phyloP scores from a whole-genome alignment of 306 rosid genomes.

The Lathyrus sativus region DNA sequence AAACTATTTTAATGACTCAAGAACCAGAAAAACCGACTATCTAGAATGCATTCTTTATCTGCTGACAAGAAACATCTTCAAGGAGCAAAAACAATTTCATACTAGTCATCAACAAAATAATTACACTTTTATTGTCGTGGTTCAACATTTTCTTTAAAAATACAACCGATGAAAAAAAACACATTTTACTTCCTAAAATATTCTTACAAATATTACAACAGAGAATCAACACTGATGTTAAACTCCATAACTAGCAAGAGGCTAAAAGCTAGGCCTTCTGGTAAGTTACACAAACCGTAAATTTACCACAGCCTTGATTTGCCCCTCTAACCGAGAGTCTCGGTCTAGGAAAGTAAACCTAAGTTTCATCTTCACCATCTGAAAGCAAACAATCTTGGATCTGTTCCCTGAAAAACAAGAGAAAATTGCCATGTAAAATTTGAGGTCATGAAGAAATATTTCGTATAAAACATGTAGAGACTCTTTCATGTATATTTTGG shows the following conservation, averaged over 20 bases:
- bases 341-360: slow-evolving; percentile 15
- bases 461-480: not conserved
- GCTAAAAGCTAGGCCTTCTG: slow-evolving; percentile 12
- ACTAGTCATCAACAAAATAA: not conserved
- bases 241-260: slow-evolving; percentile 7
- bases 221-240: not conserved
- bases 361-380: slow-evolving; percentile 68
- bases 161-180: slow-evolving; percentile 8
- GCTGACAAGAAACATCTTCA: not conserved
- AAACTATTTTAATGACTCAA: no score
- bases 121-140: not conserved
- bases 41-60: no score
- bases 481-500: not conserved
- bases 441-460: slow-evolving; percentile 23
- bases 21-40: no score
- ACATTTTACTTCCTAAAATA: not conserved
- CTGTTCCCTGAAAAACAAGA: slow-evolving; percentile 72
- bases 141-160: slow-evolving; percentile 1
- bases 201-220: slow-evolving; percentile 8
- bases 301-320: slow-evolving; percentile 11
- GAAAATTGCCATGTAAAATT: slow-evolving; percentile 7
- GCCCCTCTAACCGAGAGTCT: slow-evolving; percentile 22
- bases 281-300: slow-evolving; percentile 1
- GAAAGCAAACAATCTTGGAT: slow-evolving; percentile 84
- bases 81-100: not conserved